Percentiles rank a stretch among this genome's conserved stretches.
Conservation (phyloP, 2,329 filamentous ascomycete genomes). For the Diplocarpon mali region DNA sequence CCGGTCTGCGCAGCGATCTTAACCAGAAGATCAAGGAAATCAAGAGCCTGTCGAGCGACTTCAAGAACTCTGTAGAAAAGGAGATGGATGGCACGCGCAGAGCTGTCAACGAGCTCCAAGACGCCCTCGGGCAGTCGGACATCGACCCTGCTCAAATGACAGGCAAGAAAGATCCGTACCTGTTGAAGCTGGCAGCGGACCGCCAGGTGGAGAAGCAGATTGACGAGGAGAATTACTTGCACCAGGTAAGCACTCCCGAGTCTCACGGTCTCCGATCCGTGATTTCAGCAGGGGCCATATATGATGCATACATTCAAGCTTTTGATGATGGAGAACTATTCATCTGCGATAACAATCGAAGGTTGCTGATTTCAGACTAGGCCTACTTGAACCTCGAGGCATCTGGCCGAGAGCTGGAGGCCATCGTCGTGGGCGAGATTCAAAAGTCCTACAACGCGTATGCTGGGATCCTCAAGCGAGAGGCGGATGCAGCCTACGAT, state of each 20-base stretch:
- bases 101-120: conserved; percentile 70
- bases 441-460: conserved; percentile 97
- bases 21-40: conserved; percentile 98
- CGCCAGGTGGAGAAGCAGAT: conserved; percentile 85
- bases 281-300: no score
- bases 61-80: conserved; percentile 93
- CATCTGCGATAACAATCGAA: background rate
- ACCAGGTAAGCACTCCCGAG: conserved; percentile 49
- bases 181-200: conserved; percentile 77
- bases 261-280: no score
- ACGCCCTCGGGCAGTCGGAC: conserved; percentile 69
- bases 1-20: conserved; percentile 75
- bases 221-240: conserved; percentile 94
- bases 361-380: conserved; percentile 33
- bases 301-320: no score
- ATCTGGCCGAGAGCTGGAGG: conserved; percentile 88
- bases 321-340: conserved; percentile 1
- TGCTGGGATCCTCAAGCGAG: conserved; percentile 80
- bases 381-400: conserved; percentile 91
- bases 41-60: conserved; percentile 83
- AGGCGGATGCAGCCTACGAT: conserved; percentile 71
- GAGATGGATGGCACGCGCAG: conserved; percentile 80
- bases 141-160: conserved; percentile 62
- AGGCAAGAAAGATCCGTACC: conserved; percentile 85
- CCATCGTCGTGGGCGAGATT: conserved; percentile 93